A percentile compares a stretch with the other conserved stretches of the same genome.
Conservation (phyloP, 139 green algal species). For the Picochlorum sp. region DNA sequence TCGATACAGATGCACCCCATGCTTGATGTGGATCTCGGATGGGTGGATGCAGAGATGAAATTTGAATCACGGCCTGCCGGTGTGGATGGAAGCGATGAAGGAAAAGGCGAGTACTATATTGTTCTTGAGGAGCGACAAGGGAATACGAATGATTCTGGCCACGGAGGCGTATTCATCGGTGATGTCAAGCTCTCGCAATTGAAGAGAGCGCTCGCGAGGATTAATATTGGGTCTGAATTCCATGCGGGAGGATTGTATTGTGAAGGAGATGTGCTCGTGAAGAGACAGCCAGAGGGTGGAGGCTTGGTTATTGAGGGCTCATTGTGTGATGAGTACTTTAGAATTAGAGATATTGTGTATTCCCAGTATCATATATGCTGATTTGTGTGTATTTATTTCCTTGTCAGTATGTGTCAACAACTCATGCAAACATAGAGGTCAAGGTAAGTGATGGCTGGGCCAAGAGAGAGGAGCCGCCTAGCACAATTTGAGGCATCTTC, state of each 20-base stretch:
- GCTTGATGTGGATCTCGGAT: conserved; percentile 40
- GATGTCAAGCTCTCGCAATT: conserved; percentile 51
- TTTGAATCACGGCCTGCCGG: not conserved
- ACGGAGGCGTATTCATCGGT: conserved; percentile 53
- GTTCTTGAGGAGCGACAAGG: not conserved
- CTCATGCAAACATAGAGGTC: conserved; percentile 3
- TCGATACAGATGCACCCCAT: conserved; percentile 26
- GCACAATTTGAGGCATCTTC: not conserved
- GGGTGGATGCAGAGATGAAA: conserved; percentile 32
- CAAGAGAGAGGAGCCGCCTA: conserved; percentile 4
- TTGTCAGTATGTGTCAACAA: not conserved
- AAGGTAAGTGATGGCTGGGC: not conserved
- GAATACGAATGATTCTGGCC: not conserved
- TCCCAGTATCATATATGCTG: conserved; percentile 64
- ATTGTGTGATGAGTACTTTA: conserved; percentile 49
- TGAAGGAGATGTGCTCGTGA: conserved; percentile 32
- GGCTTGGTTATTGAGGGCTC: conserved; percentile 50
- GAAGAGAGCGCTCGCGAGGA: conserved; percentile 41
- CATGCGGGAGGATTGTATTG: conserved; percentile 37
- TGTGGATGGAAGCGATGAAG: not conserved
- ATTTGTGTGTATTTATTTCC: too few relatives aligned
- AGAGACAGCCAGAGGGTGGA: conserved; percentile 19
- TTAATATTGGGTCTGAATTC: conserved; percentile 48
- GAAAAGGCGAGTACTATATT: not conserved
- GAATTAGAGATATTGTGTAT: conserved; percentile 57